Conservation (phyloP, 2,329 filamentous ascomycete species). For the Hypoxylon sp. region DNA sequence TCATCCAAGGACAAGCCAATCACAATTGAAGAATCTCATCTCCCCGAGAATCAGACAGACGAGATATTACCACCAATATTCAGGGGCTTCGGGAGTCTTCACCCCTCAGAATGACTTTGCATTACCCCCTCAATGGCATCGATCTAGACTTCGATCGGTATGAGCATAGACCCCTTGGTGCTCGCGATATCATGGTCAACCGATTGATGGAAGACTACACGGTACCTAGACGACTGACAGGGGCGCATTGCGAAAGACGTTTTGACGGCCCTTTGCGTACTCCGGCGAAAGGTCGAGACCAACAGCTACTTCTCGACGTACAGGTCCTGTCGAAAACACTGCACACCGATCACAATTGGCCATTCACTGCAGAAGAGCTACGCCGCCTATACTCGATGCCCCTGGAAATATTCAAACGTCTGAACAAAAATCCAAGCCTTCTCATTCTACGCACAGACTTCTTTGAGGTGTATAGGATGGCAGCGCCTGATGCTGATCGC, state of each 20-base stretch:
- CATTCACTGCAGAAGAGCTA: constrained; percentile 4
- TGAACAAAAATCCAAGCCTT: neutral
- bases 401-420: neutral
- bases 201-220: constrained; percentile 54
- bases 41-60: constrained; percentile 10
- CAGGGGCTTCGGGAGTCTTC: neutral
- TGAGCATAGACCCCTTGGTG: constrained; percentile 52
- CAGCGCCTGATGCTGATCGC: neutral
- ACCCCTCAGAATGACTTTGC: constrained; percentile 41
- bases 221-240: constrained; percentile 39
- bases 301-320: constrained; percentile 50
- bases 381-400: neutral
- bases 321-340: constrained; percentile 50
- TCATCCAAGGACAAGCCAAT: constrained; percentile 8
- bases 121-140: constrained; percentile 56
- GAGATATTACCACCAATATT: neutral
- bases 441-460: neutral
- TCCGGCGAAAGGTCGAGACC: constrained; percentile 44
- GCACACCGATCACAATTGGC: constrained; percentile 37
- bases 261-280: constrained; percentile 32
- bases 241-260: constrained; percentile 29
- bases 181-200: constrained; percentile 54
- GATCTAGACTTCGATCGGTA: constrained; percentile 55
- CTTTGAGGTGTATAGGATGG: neutral
- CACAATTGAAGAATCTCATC: neutral